Evolutionary conservation across 2,329 filamentous ascomycete genomes (phyloP), one percentile per base, ranked within the genome.

Genomic region (Capronia epimyces): DNA sequence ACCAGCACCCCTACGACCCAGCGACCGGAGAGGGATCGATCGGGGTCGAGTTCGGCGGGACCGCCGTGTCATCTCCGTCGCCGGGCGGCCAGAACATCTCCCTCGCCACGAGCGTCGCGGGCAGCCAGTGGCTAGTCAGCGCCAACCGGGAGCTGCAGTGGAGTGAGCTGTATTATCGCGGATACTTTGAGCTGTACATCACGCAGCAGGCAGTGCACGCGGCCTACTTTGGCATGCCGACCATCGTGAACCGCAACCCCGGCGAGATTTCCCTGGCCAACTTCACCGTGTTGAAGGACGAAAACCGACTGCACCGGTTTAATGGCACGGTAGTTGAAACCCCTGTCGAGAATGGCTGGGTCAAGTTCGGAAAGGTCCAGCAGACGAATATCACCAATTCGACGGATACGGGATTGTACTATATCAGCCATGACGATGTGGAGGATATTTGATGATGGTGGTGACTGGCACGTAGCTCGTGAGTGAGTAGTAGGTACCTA

Each of bases 81-180:
- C 76, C 81, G 0, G 73, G 71, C n/a, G 83, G 82, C 10, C 74
- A 77, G 44, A 80, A 79, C 63, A 80, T 81, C 49, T 75, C 75
- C 2, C 71, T 82, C 41, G 68, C 67, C 0, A 64, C 66, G 1
- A 79, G 79, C 1, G 75, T 81, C 55, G 69, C 71, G 43, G 65
- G 67, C 50, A 72, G 73, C 1, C 58, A 71, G 60, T 65, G 63
- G 57, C 68, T 77, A 27, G 70, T 74, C 56, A 63, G 63, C 37
- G 67, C 73, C 18, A 88, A 86, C 65, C 68, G 71, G 0, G 82
- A 85, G 65, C 70, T 89, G 41, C 81, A 86, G 62, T 89, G 84
- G 85, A 80, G 83, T 59, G 84, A 88, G 50, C 66, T 82, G 6
- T 88, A 85, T 65, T 89, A 87, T 66, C 75, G 84, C 15, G 86